These are phyloP conservation scores for Cicer bijugum DNA, from an alignment of 306 rosid genomes.

Conservation along the genomic window DNA sequence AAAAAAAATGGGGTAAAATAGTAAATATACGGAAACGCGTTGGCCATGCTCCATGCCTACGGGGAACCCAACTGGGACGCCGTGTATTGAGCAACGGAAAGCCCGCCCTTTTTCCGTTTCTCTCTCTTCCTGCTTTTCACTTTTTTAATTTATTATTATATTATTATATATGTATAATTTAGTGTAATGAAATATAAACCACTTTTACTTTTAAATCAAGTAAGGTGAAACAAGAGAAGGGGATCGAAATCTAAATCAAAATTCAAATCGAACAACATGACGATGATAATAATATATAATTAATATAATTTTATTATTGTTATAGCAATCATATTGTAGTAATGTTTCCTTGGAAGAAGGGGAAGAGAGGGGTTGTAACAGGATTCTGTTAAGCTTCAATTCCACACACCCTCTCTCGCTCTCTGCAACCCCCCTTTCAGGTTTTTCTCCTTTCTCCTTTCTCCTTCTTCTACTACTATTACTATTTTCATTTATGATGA, in stretches of 20 bases:
- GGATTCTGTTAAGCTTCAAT: conserved; percentile 39
- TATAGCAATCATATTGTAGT: background rate
- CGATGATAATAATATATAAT: background rate
- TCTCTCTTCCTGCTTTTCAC: conserved; percentile 12
- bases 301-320: background rate
- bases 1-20: background rate
- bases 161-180: background rate
- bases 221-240: conserved; percentile 13
- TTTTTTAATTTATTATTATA: background rate
- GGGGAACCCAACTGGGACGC: conserved; percentile 39
- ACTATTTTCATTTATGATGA: background rate
- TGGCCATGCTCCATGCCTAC: conserved; percentile 1
- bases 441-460: conserved; percentile 1
- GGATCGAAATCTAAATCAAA: background rate
- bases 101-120: conserved; percentile 52
- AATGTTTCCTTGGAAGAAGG: conserved; percentile 20
- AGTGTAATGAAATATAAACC: background rate
- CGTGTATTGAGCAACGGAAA: conserved; percentile 49
- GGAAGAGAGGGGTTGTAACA: conserved; percentile 36
- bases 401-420: conserved; percentile 21
- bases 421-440: conserved; percentile 33
- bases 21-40: conserved; percentile 31
- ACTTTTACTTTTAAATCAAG: conserved; percentile 29
- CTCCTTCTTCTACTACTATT: background rate
- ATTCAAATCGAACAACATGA: conserved; percentile 18